Base-by-base conservation (phyloP, 2,329 filamentous ascomycete genomes). In the Aspergillus tanneri region DNA sequence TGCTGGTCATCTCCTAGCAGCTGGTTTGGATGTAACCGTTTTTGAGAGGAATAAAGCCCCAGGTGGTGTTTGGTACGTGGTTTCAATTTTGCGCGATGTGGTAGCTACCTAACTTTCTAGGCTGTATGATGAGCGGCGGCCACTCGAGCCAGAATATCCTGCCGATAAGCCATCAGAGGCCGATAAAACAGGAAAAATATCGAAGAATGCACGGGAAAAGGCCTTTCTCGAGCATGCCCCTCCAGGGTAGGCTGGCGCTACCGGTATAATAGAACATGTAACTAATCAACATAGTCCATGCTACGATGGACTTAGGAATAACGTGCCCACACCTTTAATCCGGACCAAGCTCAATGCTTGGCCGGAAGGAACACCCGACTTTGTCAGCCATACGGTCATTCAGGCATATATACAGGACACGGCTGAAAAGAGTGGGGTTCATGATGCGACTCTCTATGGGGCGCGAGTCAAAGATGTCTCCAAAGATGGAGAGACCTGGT, bases 351-450 rank as follows among this genome's bases (percentile, higher is more conserved):
- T 79, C 37, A 74, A 75, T 43, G 52, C 61, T 5, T 88, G 85
- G 78, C 81, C 83, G 0, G 65, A 75, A 5, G 80, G 78, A 1
- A 86, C 82, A 0, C 76, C 77, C 2, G 79, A 82, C 12, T 81
- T 80, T 50, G 79, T 85, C 4, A 76, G 70, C 2, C 85, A 87
- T 49, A 59, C 67, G 12, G 72, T 78, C 0, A 67, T 87, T 7
- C 77, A 77, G 25, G 68, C 77, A 2, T 88, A 88, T 56, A 77
- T 88, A 4, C 78, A 84, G 50, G 73, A 77, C n/a, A 78, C 83
- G 1, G 77, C 83, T 0, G 53, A 55, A 0, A 65, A 72, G 1
- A 73, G 77, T 1, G 77, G 76, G 0, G 77, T 85, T 0, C 64
- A 80, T 2, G 62, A 70, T 0, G 59, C 73, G 7, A 82, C 81